These are phyloP conservation scores for Chlorella sp. DNA, from an alignment of 139 green algal species.

Conservation along the genomic window DNA sequence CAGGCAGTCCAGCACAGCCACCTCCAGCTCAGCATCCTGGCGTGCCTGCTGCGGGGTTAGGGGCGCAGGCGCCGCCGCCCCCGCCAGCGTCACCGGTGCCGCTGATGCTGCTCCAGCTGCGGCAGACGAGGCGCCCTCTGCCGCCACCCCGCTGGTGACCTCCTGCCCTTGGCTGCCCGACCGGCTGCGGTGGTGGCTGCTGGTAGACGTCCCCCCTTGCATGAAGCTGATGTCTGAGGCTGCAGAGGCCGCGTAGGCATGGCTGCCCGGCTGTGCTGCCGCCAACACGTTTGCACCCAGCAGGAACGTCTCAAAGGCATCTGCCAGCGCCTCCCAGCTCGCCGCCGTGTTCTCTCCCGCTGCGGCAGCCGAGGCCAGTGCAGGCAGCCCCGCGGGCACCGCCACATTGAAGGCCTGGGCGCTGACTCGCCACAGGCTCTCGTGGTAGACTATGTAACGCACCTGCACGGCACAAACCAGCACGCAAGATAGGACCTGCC, in stretches of 20 bases:
- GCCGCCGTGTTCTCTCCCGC: slow-evolving; percentile 2
- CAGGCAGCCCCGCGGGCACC: slow-evolving; percentile 68
- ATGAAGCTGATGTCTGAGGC: neutral
- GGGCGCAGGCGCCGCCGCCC: neutral
- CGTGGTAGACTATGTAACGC: slow-evolving; percentile 41
- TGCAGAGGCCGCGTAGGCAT: neutral
- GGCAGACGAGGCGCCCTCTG: neutral
- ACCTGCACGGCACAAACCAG: slow-evolving; percentile 35
- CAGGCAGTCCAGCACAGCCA: slow-evolving; percentile 77
- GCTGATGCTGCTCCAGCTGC: neutral
- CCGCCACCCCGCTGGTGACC: neutral
- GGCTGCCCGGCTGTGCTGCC: neutral
- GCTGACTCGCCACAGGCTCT: slow-evolving; percentile 74
- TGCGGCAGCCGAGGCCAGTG: slow-evolving; percentile 39
- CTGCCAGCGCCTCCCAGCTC: slow-evolving; percentile 60
- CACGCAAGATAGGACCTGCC: neutral
- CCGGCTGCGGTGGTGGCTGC: neutral
- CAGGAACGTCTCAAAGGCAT: slow-evolving; percentile 71
- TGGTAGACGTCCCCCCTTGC: neutral
- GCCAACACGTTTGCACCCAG: slow-evolving; percentile 44
- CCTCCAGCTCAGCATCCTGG: slow-evolving; percentile 71
- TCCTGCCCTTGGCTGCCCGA: neutral
- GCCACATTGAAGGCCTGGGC: slow-evolving; percentile 66
- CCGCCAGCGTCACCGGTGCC: neutral
- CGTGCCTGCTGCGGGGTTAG: slow-evolving; percentile 13